Percentiles rank a stretch among this genome's conserved stretches.
phyloP scores from a whole-genome alignment of 768 basidiomycete genomes.

The Tephrocybe rancida region DNA sequence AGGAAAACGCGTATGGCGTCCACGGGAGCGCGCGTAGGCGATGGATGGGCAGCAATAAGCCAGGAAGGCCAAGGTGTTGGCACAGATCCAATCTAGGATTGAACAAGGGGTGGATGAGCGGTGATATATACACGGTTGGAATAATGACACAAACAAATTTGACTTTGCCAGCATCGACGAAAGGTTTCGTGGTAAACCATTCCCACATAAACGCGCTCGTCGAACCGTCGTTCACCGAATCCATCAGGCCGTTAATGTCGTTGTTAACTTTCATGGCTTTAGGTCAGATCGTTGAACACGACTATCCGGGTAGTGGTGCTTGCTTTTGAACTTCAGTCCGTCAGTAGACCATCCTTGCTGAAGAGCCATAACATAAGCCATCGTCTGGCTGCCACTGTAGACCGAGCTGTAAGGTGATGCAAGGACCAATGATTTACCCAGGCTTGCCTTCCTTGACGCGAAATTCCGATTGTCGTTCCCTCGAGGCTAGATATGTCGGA shows the following conservation, averaged over 20 bases:
- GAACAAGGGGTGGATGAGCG: not conserved
- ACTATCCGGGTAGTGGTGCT: constrained; percentile 8
- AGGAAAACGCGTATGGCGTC: constrained; percentile 62
- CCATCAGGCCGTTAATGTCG: constrained; percentile 78
- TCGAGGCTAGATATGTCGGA: constrained; percentile 73
- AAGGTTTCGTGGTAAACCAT: constrained; percentile 82
- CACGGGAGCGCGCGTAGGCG: constrained; percentile 53
- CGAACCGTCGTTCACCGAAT: constrained; percentile 85
- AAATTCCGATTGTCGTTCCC: constrained; percentile 87
- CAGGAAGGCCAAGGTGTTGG: constrained; percentile 98
- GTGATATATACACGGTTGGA: not conserved
- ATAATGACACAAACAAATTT: constrained; percentile 67
- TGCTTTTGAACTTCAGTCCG: constrained; percentile 72
- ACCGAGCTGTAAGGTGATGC: not conserved
- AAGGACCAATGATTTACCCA: not conserved
- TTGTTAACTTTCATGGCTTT: constrained; percentile 60
- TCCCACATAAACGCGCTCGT: constrained; percentile 96
- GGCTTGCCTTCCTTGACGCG: constrained; percentile 78
- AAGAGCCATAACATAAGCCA: constrained; percentile 94
- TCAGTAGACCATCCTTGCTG: constrained; percentile 80
- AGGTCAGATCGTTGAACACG: not conserved
- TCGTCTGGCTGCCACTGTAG: constrained; percentile 82
- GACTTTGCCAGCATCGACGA: constrained; percentile 74
- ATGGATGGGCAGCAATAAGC: constrained; percentile 87
- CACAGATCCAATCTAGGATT: constrained; percentile 74